Conservation (phyloP, 2,329 filamentous ascomycete genomes). For the Diaporthe capsici region DNA sequence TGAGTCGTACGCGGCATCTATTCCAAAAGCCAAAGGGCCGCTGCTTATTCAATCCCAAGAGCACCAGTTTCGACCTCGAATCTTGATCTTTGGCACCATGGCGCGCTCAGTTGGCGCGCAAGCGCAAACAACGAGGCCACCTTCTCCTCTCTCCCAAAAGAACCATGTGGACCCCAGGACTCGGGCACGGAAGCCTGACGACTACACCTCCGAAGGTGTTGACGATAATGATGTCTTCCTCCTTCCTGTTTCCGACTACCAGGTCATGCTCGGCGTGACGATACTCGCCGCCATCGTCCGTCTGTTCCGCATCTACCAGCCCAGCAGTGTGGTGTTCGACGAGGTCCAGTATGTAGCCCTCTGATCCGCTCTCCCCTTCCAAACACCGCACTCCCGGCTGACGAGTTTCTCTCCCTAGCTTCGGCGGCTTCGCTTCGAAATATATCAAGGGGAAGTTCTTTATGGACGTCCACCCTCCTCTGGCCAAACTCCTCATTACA, state of each 20-base stretch:
- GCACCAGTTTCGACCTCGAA: background rate
- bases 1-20: slow-evolving; percentile 23
- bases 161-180: slow-evolving; percentile 43
- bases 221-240: slow-evolving; percentile 93
- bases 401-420: slow-evolving; percentile 67
- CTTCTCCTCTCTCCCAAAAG: slow-evolving; percentile 42
- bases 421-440: slow-evolving; percentile 97
- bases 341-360: slow-evolving; percentile 90
- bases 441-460: slow-evolving; percentile 99
- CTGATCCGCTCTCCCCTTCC: slow-evolving; percentile 24
- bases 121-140: slow-evolving; percentile 50
- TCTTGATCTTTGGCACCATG: slow-evolving; percentile 49
- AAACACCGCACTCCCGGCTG: slow-evolving; percentile 13
- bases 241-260: slow-evolving; percentile 87
- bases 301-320: slow-evolving; percentile 96
- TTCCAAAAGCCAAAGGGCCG: background rate
- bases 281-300: slow-evolving; percentile 84
- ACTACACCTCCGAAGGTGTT: slow-evolving; percentile 84
- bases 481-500: slow-evolving; percentile 97
- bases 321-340: slow-evolving; percentile 96
- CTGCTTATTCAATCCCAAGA: slow-evolving; percentile 18
- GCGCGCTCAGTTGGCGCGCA: slow-evolving; percentile 56
- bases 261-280: slow-evolving; percentile 80
- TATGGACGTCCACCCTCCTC: slow-evolving; percentile 99
- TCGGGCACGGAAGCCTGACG: slow-evolving; percentile 55